Conservation (phyloP, 345 rosid species). For the Anacardium occidentale region DNA sequence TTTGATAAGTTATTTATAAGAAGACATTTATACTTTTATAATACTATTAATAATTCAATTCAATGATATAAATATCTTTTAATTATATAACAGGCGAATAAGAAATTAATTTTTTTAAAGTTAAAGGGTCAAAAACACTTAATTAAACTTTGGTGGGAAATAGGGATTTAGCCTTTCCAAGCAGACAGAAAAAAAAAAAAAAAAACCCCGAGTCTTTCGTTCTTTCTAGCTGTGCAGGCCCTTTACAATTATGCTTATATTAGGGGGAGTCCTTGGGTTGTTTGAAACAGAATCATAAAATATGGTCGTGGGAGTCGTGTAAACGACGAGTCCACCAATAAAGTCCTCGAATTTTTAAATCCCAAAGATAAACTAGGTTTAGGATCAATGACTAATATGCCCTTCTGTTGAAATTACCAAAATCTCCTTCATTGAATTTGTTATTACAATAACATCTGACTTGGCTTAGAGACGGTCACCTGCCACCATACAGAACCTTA, state of each 20-base stretch:
- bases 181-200: constrained; percentile 18
- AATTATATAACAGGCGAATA: too few species aligned
- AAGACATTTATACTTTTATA: too few species aligned
- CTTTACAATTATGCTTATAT: not conserved
- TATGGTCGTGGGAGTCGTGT: constrained; percentile 45
- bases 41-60: too few species aligned
- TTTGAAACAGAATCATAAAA: constrained; percentile 16
- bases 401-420: not conserved
- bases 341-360: constrained; percentile 16
- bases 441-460: too few species aligned
- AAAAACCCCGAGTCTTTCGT: constrained; percentile 22
- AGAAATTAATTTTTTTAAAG: too few species aligned
- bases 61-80: too few species aligned
- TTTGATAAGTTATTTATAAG: too few species aligned
- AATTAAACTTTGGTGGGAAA: too few species aligned
- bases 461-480: not conserved
- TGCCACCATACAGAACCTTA: not conserved
- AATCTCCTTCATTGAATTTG: too few species aligned
- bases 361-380: constrained; percentile 7
- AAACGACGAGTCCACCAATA: constrained; percentile 42
- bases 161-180: too few species aligned
- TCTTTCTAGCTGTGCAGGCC: constrained; percentile 28
- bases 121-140: too few species aligned
- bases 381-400: not conserved
- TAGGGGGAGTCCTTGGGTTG: constrained; percentile 2